These are phyloP conservation scores for Skeletonema grethae DNA, from an alignment of 108 stramenopile genomes.

Conservation along the genomic window DNA sequence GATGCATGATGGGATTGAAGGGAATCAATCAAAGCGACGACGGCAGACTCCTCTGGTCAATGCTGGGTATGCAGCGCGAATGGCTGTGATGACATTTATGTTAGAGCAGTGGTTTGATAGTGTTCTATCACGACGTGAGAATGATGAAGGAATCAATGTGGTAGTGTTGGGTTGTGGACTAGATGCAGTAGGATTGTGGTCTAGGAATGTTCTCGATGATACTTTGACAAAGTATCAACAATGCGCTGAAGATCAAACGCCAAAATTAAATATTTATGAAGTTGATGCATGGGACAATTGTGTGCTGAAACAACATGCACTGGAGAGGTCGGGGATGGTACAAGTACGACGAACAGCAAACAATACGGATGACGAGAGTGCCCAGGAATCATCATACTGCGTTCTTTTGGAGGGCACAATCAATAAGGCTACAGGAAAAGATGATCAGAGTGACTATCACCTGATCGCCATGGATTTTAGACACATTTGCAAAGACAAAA, in stretches of 20 bases:
- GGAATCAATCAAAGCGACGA: neutral
- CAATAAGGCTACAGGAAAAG: neutral
- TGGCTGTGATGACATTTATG: conserved; percentile 55
- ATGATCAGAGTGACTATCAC: conserved; percentile 20
- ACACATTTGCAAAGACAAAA: conserved; percentile 19
- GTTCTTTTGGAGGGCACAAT: neutral
- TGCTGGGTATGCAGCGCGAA: conserved; percentile 76
- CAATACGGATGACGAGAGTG: neutral
- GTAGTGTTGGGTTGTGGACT: conserved; percentile 77
- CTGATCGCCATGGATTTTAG: conserved; percentile 59
- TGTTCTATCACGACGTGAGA: neutral
- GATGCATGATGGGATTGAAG: conserved; percentile 1
- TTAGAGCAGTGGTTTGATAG: conserved; percentile 30
- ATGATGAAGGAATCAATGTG: conserved; percentile 37
- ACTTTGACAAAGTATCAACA: conserved; percentile 8
- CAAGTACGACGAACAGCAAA: neutral
- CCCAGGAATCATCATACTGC: neutral
- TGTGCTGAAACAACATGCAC: conserved; percentile 18
- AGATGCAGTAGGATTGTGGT: conserved; percentile 77
- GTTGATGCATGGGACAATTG: conserved; percentile 45
- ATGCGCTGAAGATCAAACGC: conserved; percentile 22
- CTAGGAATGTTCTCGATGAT: conserved; percentile 36
- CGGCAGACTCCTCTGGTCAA: conserved; percentile 81
- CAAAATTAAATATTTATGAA: conserved; percentile 32
- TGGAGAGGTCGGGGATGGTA: conserved; percentile 29